phyloP scores from a whole-genome alignment of 2,329 filamentous ascomycete genomes.

The Nothophoma quercina region DNA sequence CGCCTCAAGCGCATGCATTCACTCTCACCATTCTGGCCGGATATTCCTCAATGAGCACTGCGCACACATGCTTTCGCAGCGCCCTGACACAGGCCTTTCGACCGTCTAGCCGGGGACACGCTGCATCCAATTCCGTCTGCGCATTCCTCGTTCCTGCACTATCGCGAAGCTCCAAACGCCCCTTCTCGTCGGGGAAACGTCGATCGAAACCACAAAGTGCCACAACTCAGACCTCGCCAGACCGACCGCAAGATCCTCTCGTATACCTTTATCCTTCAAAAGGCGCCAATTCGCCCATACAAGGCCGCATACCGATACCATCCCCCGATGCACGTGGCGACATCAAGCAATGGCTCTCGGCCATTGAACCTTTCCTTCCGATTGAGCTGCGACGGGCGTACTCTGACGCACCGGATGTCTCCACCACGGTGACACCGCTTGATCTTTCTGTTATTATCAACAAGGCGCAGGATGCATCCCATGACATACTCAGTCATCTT shows the following conservation, averaged over 20 bases:
- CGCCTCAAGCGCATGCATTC: conserved; percentile 21
- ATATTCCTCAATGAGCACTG: conserved; percentile 47
- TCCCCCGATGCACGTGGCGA: conserved; percentile 30
- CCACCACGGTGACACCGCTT: conserved; percentile 29
- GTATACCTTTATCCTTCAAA: conserved; percentile 19
- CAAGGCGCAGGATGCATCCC: conserved; percentile 35
- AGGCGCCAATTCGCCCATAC: conserved; percentile 7
- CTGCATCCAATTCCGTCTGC: conserved; percentile 35
- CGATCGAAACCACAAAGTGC: conserved; percentile 17
- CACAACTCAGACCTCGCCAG: not conserved
- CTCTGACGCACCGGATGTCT: conserved; percentile 14
- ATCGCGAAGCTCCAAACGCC: conserved; percentile 29
- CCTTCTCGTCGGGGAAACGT: conserved; percentile 36
- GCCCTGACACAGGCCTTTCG: conserved; percentile 48
- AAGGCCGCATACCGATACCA: conserved; percentile 25
- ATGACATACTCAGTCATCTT: conserved; percentile 53
- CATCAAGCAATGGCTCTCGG: conserved; percentile 43
- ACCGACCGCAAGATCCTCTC: not conserved
- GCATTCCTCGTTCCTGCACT: conserved; percentile 47
- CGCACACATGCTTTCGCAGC: conserved; percentile 48
- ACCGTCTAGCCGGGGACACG: conserved; percentile 27
- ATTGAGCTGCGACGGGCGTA: conserved; percentile 35
- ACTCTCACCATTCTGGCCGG: conserved; percentile 22
- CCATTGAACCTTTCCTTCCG: conserved; percentile 50
- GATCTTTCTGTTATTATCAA: conserved; percentile 39